Percentiles rank a stretch among this genome's conserved stretches.
phyloP scores from a whole-genome alignment of 2,329 filamentous ascomycete species.

The Alternaria metachromatica region DNA sequence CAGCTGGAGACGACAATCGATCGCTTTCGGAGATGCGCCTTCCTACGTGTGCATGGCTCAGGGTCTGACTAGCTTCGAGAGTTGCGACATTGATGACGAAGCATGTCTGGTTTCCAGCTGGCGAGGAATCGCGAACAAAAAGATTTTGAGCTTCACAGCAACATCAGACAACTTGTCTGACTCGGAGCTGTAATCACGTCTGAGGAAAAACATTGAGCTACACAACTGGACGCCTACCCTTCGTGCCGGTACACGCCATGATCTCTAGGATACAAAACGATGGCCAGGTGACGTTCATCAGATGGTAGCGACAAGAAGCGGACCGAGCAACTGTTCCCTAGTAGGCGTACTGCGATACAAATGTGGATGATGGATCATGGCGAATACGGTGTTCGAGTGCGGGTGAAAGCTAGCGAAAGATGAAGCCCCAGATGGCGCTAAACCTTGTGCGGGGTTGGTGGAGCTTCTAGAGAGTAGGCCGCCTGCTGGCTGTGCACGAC shows the following conservation, averaged over 20 bases:
- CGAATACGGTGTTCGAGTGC: neutral
- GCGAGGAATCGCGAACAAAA: neutral
- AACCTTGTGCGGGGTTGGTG: neutral
- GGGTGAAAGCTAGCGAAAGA: neutral
- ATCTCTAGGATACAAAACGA: neutral
- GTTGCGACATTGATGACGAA: neutral
- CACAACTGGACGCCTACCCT: neutral
- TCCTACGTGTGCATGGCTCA: neutral
- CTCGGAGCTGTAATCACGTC: neutral
- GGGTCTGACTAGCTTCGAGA: neutral
- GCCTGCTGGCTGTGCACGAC: neutral
- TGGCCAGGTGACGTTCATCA: neutral
- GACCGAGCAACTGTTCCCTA: neutral
- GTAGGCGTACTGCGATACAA: neutral
- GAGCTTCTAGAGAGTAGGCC: neutral
- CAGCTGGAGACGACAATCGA: neutral
- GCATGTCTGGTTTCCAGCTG: neutral
- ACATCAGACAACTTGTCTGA: neutral
- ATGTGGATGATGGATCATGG: neutral
- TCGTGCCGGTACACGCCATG: neutral
- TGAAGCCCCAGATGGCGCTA: neutral
- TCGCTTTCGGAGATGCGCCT: neutral
- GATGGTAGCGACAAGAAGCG: neutral
- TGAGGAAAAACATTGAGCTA: neutral
- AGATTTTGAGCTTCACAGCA: neutral